Conservation (phyloP, 1,139 yeast genomes). For the Wickerhamomyces sp. region DNA sequence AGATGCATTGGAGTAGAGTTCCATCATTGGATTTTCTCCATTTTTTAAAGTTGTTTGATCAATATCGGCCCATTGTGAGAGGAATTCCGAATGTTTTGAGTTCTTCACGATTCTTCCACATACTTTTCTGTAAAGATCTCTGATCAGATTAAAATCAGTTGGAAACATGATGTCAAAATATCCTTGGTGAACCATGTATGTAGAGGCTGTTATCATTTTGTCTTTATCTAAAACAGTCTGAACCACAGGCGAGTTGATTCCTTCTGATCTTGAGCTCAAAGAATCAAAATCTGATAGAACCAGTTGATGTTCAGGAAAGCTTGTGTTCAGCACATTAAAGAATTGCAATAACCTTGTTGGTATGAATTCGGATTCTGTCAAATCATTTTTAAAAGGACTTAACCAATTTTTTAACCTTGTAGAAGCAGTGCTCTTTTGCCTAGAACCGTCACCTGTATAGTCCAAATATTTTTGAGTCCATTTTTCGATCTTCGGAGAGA, state of each 20-base stretch:
- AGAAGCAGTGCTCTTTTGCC: not conserved
- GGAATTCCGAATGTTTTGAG: constrained; percentile 58
- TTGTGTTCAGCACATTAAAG: constrained; percentile 55
- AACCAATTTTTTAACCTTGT: constrained; percentile 31
- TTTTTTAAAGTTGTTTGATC: constrained; percentile 64
- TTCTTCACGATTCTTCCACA: constrained; percentile 58
- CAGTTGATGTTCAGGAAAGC: constrained; percentile 74
- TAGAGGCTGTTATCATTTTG: constrained; percentile 42
- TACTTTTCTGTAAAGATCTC: constrained; percentile 58
- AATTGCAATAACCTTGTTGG: constrained; percentile 74
- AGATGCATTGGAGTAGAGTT: constrained; percentile 68
- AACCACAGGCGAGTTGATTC: constrained; percentile 77
- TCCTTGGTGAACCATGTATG: constrained; percentile 82
- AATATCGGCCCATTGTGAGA: constrained; percentile 68
- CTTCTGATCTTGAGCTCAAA: constrained; percentile 57
- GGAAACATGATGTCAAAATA: constrained; percentile 86
- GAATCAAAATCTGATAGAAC: constrained; percentile 69
- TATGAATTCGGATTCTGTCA: constrained; percentile 73
- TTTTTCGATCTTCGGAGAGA: constrained; percentile 61
- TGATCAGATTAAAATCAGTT: constrained; percentile 65
- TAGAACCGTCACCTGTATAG: constrained; percentile 14
- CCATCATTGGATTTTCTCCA: constrained; percentile 88
- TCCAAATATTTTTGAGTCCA: constrained; percentile 46
- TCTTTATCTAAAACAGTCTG: constrained; percentile 65
- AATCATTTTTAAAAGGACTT: constrained; percentile 61